Percentiles rank a stretch among this genome's conserved stretches.
Evolutionary conservation across 371 early-diverging fungal species (phyloP).

Genomic region (Rhizomucor miehei): DNA sequence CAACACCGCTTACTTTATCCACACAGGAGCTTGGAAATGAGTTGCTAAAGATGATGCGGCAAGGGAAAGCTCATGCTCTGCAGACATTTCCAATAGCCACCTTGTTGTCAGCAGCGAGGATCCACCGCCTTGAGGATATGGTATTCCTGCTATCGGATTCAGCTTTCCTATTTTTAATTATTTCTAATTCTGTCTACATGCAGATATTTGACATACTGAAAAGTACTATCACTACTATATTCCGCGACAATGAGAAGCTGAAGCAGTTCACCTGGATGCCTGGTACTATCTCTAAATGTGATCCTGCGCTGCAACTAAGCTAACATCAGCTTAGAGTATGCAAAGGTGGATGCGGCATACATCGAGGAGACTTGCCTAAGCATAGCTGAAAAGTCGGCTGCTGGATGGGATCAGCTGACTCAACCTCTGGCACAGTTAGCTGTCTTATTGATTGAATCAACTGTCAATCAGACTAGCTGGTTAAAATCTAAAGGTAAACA

Average conservation of each 20-base stretch:
- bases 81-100: constrained; percentile 54
- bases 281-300: constrained; percentile 20
- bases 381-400: constrained; percentile 44
- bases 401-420: constrained; percentile 62
- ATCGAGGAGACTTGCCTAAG: constrained; percentile 10
- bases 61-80: constrained; percentile 35
- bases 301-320: not conserved
- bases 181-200: not conserved
- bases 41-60: constrained; percentile 52
- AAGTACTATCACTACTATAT: constrained; percentile 37
- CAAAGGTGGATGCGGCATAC: constrained; percentile 8
- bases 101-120: constrained; percentile 55
- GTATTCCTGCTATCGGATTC: constrained; percentile 21
- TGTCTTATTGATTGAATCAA: constrained; percentile 51
- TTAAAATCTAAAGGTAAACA: constrained; percentile 4
- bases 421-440: constrained; percentile 58
- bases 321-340: constrained; percentile 10
- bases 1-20: not conserved
- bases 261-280: constrained; percentile 51
- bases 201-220: constrained; percentile 54
- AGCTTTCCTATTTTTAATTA: too few species aligned
- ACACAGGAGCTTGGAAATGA: constrained; percentile 52
- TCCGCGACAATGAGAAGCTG: constrained; percentile 51
- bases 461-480: constrained; percentile 24
- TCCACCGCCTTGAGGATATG: constrained; percentile 56